Base-by-base conservation (phyloP, 495 filamentous ascomycete genomes). In the Aspergillus kassunensis region DNA sequence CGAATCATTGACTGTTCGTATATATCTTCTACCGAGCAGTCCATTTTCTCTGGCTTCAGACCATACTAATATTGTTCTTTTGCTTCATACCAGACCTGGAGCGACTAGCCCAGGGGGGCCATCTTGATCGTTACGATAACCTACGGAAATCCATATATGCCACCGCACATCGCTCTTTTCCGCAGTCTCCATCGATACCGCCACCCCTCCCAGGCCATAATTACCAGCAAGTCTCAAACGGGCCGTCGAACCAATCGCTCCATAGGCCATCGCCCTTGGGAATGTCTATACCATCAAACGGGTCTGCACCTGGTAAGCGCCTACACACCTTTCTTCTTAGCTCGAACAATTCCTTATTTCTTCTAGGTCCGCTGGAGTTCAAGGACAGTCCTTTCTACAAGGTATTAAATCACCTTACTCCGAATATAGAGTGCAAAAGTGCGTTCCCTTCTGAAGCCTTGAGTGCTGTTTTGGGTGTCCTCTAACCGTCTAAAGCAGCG, bases 361-460 rank as follows among this genome's bases (percentile, higher is more conserved):
- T 31, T 53, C 18, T 54, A 77, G 74, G 66, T 37, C 63, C 58
- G 30, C 58, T 76, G 13, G 53, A 45, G 25, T 95, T 90, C 67
- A 92, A 90, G 59, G 71, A 83, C 6, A 91, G 86, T 49, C 89
- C 90, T 2, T 95, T 92, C 61, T 93, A 86, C 59, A 79, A 75
- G 0, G 71, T 90, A 25, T 40, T 83, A 23, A 64, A 77, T 37
- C 74, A 79, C 49, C 67, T 95, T 2, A 83, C 85, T 7, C 65
- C 74, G n/a, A 69, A 82, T 4, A 71, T 77, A 29, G 77, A 81
- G 46, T 90, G 85, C 52, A 85, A 88, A 64, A 74, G 89, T 91
- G 75, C 62, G 81, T 53, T 55, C 4, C 16, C 21, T 7, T n/a
- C 21, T 9, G n/a, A 6, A 13, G 1, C n/a, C 4, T 12, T 2